Percentiles rank a stretch among this genome's conserved stretches.
Evolutionary conservation across 805 yeast species (phyloP).

Genomic region (Wickerhamiella hasegawae): DNA sequence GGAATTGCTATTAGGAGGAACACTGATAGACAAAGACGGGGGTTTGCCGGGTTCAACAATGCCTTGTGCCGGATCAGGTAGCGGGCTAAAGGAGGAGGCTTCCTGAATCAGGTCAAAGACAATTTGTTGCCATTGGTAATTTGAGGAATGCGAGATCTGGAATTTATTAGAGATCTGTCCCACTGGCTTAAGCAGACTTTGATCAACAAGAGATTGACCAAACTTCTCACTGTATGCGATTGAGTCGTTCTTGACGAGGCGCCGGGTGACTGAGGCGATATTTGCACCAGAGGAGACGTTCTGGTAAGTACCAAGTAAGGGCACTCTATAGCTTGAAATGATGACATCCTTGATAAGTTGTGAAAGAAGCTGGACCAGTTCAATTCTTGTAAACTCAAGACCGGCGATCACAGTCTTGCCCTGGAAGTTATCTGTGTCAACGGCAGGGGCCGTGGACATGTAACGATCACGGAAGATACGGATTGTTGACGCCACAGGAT

Average conservation of each 20-base stretch:
- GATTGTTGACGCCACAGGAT: slow-evolving; percentile 7
- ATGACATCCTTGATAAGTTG: slow-evolving; percentile 33
- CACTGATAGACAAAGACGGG: not conserved
- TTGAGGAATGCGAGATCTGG: slow-evolving; percentile 51
- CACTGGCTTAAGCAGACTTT: slow-evolving; percentile 44
- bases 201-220: slow-evolving; percentile 55
- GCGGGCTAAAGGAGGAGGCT: not conserved
- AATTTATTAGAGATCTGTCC: slow-evolving; percentile 36
- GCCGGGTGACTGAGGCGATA: slow-evolving; percentile 43
- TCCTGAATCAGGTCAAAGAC: slow-evolving; percentile 7
- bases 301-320: slow-evolving; percentile 51
- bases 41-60: no score
- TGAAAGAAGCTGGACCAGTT: slow-evolving; percentile 27
- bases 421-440: not conserved
- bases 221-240: slow-evolving; percentile 51
- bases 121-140: slow-evolving; percentile 43
- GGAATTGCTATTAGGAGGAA: not conserved
- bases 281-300: slow-evolving; percentile 46
- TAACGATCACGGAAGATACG: slow-evolving; percentile 4
- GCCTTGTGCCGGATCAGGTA: not conserved
- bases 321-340: slow-evolving; percentile 38
- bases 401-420: slow-evolving; percentile 17
- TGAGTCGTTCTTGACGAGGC: slow-evolving; percentile 31
- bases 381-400: slow-evolving; percentile 20
- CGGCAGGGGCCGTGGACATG: not conserved